Percentiles rank a stretch among this genome's conserved stretches.
phyloP scores from a whole-genome alignment of 2,329 filamentous ascomycete genomes.

The Erysiphe pulchra region DNA sequence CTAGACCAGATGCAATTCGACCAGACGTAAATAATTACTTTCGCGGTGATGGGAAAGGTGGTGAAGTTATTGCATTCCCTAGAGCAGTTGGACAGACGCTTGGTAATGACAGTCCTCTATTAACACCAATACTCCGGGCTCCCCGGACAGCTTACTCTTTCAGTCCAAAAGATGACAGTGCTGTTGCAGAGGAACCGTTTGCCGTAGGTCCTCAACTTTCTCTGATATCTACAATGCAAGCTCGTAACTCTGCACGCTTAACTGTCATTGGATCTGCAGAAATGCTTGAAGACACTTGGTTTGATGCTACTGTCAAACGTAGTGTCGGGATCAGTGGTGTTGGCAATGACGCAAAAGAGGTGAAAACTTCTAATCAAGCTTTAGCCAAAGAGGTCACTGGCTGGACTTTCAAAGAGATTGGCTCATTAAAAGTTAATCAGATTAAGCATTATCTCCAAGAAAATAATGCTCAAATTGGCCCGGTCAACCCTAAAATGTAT shows the following conservation, averaged over 20 bases:
- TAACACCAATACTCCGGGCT: conserved; percentile 61
- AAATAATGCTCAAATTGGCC: conserved; percentile 22
- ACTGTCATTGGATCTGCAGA: conserved; percentile 67
- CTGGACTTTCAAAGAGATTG: conserved; percentile 93
- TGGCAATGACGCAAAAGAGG: conserved; percentile 22
- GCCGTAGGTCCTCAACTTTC: conserved; percentile 62
- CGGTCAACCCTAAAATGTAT: conserved; percentile 66
- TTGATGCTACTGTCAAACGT: conserved; percentile 47
- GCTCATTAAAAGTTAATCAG: conserved; percentile 62
- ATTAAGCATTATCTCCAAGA: conserved; percentile 52
- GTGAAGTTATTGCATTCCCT: conserved; percentile 51
- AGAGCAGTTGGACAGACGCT: conserved; percentile 58
- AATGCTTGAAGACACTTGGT: conserved; percentile 72
- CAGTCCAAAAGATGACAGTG: conserved; percentile 66
- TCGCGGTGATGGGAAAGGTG: conserved; percentile 24
- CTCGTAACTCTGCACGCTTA: conserved; percentile 77
- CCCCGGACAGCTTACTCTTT: conserved; percentile 76
- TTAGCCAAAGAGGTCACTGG: conserved; percentile 67
- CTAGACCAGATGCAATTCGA: conserved; percentile 37
- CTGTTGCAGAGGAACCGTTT: conserved; percentile 55
- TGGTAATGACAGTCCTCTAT: conserved; percentile 45
- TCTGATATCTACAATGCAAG: conserved; percentile 68
- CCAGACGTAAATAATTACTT: conserved; percentile 58
- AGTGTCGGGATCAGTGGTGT: conserved; percentile 16
- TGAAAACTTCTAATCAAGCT: conserved; percentile 51